A percentile compares a stretch with the other conserved stretches of the same genome.
These are phyloP conservation scores for Meyerozyma guilliermondii DNA, from an alignment of 1,139 yeast genomes.

Conservation along the genomic window DNA sequence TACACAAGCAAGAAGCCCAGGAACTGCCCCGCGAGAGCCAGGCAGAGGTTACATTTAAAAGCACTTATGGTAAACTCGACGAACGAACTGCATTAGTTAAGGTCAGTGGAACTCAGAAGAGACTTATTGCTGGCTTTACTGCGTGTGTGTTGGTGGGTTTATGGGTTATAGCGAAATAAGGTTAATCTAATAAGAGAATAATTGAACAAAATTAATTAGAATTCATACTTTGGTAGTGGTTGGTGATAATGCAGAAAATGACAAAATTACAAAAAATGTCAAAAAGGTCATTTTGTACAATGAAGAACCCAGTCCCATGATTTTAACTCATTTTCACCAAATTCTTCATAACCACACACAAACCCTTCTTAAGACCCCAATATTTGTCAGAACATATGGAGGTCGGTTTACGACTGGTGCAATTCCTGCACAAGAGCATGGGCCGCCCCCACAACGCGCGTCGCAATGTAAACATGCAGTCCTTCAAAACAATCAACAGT, in stretches of 20 bases:
- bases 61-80: neutral
- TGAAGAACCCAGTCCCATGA: too few species aligned
- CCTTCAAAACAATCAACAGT: neutral
- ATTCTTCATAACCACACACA: too few species aligned
- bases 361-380: too few species aligned
- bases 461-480: neutral
- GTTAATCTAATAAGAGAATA: neutral
- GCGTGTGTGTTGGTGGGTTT: conserved; percentile 15
- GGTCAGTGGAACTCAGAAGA: conserved; percentile 8
- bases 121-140: conserved; percentile 13
- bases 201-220: too few species aligned
- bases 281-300: too few species aligned
- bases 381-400: too few species aligned
- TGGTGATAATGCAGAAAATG: too few species aligned
- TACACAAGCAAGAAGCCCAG: conserved; percentile 12
- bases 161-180: conserved; percentile 14
- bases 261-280: too few species aligned
- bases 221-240: too few species aligned
- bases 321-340: too few species aligned
- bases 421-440: too few species aligned
- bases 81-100: neutral
- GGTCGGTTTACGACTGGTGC: too few species aligned
- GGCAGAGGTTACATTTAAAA: neutral
- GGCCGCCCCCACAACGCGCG: neutral
- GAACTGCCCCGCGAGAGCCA: neutral